Base-by-base conservation (phyloP, 2,329 filamentous ascomycete species). In the Polytolypa hystricis region DNA sequence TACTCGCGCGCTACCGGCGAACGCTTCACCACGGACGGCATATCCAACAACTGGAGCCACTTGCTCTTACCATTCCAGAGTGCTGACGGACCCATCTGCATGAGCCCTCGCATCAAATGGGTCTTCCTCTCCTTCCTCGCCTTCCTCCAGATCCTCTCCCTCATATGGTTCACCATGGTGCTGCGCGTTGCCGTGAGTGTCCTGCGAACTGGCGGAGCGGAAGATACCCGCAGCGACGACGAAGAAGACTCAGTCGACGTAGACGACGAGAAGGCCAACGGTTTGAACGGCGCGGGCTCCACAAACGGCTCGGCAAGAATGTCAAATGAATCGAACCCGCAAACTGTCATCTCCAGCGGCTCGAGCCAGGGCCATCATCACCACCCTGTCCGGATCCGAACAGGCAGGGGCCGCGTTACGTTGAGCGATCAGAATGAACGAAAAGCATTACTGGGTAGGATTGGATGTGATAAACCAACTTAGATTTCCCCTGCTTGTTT, bases 141-240 rank as follows among this genome's bases (percentile, higher is more conserved):
- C 9, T 72, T 79, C 25, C 69, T 98, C 15, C 86, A 96, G 60
- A 66, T 70, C 15, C 72, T 98, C 36, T 86, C 83, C 20, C 65
- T 93, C 23, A 70, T 83, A 43, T 96, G 91, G 91, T 93, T 96
- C 53, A 71, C 69, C 43, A 82, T 94, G 77, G 94, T 96, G 47
- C 61, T 87, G 26, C 76, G 78, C 39, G 83, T 98, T 2, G 86
- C 86, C 15, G 70, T 81, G 43, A 79, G 80, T 42, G 86, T 96
- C 4, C 55, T 96, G 23, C 73, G 71, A 34, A 56, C 52, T 12
- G 87, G 89, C 20, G 74, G 75, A 20, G 86, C 89, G 4, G 86
- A 95, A 45, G 91, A 98, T 53, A 73, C 77, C 12, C 77, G 91
- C 38, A 93, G 84, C 44, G 89, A 95, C 48, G 84, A 85, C 45